Evolutionary conservation across 805 yeast genomes (phyloP), one percentile per base, ranked within the genome.

Genomic region (Hyphopichia homilentoma): DNA sequence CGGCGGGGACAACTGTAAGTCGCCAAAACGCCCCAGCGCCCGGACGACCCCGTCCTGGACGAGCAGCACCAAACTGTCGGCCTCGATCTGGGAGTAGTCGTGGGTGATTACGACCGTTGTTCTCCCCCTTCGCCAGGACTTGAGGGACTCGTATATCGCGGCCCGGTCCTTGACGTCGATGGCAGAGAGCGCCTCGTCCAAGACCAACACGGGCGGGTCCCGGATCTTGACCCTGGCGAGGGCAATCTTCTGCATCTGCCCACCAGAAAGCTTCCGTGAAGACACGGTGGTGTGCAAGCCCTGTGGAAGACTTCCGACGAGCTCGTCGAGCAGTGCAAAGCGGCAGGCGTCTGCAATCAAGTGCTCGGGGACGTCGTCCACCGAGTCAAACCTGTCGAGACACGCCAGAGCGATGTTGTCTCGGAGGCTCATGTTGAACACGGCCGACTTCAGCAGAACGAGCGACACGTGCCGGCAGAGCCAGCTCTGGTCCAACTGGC

Each of bases 141-240:
- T 70, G 8, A 93, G 65, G 0, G 68, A 67, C 2, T 59, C 50
- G 47, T 81, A 54, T 4, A 87, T 52, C 3, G 49, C 34, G 0
- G 58, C 57, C 38, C 79, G 68, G 26, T 70, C 69, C 0, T 44
- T 46, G 2, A 59, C 51, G 52, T 93, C 97, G 35, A 93, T 58
- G 0, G 96, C 96, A 30, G 93, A 81, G 2, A 85, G 61, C 4
- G 93, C 75, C 52, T 93, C 99, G 59, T 93, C 99, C 17, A 89
- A 61, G 2, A 93, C 72, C 38, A 90, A 58, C 4, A 93, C 70
- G 0, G 89, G 85, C 0, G 94, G 57, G 47, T 93, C 73, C 40
- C 86, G 68, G 3, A 88, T 37, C 35, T 68, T 68, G 0, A 97
- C 97, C 34, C 97, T 68, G 0, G 97, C 96, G 18, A 93, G 48